Evolutionary conservation across 177 flowering plant genomes (phyloP).

Genomic region (Telopea speciosissima): DNA sequence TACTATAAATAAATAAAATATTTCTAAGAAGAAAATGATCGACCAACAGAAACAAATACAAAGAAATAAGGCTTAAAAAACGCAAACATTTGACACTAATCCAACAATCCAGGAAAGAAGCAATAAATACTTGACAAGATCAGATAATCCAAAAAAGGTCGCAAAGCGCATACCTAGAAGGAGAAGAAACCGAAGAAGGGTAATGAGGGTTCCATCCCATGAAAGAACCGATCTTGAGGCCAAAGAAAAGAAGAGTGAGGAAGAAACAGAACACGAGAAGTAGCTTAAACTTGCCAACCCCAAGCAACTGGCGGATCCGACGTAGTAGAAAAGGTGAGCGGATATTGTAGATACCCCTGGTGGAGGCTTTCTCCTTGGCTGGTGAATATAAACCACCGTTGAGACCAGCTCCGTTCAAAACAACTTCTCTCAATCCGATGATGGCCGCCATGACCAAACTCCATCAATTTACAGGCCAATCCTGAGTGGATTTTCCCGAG

Average conservation of each 20-base stretch:
- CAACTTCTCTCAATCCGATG: constrained; percentile 24
- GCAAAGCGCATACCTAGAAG: constrained; percentile 21
- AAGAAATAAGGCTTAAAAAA: no score
- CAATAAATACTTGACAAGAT: not conserved
- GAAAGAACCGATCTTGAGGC: constrained; percentile 18
- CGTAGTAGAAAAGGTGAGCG: constrained; percentile 26
- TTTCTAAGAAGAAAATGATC: no score
- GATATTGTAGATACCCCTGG: constrained; percentile 23
- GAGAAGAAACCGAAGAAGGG: constrained; percentile 32
- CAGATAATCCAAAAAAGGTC: not conserved
- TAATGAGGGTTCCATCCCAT: constrained; percentile 41
- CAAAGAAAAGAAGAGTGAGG: constrained; percentile 20
- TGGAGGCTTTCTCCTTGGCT: constrained; percentile 51
- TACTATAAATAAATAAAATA: no score
- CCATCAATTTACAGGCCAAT: not conserved
- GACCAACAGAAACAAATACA: no score
- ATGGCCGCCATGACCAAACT: constrained; percentile 22
- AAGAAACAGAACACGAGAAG: constrained; percentile 18
- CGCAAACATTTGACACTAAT: no score
- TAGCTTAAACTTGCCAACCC: constrained; percentile 25
- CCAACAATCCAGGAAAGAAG: not conserved
- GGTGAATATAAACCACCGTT: constrained; percentile 38
- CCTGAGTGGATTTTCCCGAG: not conserved
- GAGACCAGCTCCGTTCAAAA: not conserved
- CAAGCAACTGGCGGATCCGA: constrained; percentile 20